phyloP scores from a whole-genome alignment of 2,329 filamentous ascomycete genomes.

The Dryadomyces quercus-mongolicae region DNA sequence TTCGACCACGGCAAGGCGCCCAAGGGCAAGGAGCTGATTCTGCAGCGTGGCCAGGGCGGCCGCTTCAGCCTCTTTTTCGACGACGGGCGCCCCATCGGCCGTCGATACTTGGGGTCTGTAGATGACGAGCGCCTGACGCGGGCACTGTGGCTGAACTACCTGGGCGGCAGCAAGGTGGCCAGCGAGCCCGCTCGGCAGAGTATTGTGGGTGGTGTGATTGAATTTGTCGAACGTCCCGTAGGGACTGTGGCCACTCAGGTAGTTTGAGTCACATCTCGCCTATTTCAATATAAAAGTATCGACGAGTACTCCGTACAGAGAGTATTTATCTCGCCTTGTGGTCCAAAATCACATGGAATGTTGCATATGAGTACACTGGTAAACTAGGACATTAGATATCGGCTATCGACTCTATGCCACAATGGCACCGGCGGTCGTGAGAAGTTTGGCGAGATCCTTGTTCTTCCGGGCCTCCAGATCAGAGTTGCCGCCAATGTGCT shows the following conservation, averaged over 20 bases:
- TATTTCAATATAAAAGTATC: not conserved
- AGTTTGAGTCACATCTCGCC: conserved; percentile 17
- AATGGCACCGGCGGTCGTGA: conserved; percentile 28
- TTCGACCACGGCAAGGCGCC: conserved; percentile 72
- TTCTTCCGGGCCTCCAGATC: conserved; percentile 58
- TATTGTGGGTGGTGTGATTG: conserved; percentile 78
- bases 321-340: no score
- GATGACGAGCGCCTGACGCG: conserved; percentile 69
- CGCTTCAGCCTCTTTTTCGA: conserved; percentile 57
- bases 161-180: conserved; percentile 76
- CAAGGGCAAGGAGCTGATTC: conserved; percentile 65
- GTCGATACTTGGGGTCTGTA: conserved; percentile 56
- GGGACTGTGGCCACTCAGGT: conserved; percentile 80
- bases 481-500: conserved; percentile 96
- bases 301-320: no score
- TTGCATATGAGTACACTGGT: no score
- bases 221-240: conserved; percentile 76
- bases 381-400: no score
- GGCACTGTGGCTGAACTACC: conserved; percentile 79
- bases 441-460: conserved; percentile 42
- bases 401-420: not conserved
- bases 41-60: conserved; percentile 56
- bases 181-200: conserved; percentile 70
- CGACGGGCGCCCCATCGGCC: conserved; percentile 30
- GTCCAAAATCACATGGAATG: no score